Evolutionary conservation across 192 early-diverging fungal species (phyloP).

Genomic region (Kappamyces sp.): DNA sequence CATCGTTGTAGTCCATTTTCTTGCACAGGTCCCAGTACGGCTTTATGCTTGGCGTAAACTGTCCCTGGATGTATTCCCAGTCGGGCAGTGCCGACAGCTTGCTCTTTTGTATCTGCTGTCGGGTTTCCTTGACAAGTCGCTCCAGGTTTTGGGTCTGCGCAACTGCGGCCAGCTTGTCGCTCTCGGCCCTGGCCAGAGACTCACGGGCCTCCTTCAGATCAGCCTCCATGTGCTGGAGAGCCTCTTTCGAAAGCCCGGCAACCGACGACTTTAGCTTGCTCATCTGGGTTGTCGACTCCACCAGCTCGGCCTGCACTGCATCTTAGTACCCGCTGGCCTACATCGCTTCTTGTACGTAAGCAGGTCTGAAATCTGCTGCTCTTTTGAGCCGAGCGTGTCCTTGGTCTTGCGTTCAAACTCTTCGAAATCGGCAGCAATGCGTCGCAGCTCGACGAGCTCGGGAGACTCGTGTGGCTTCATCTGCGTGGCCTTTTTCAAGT

Average conservation of each 20-base stretch:
- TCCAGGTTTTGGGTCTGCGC: no score
- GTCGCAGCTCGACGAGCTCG: conserved; percentile 4
- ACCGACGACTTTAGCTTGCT: neutral
- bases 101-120: no score
- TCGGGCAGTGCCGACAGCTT: conserved; percentile 21
- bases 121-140: no score
- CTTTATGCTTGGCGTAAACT: conserved; percentile 29
- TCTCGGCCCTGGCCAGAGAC: no score
- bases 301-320: conserved; percentile 5
- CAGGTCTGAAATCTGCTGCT: conserved; percentile 25
- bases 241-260: neutral
- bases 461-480: conserved; percentile 5
- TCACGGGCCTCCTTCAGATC: no score
- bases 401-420: conserved; percentile 18
- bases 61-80: conserved; percentile 44
- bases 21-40: conserved; percentile 40
- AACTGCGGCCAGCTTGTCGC: no score
- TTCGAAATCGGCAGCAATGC: conserved; percentile 10
- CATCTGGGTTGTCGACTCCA: conserved; percentile 1
- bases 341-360: conserved; percentile 23
- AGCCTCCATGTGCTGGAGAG: neutral
- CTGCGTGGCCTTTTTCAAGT: neutral
- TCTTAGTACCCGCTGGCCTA: neutral
- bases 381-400: conserved; percentile 33
- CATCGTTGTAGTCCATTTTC: conserved; percentile 42